A percentile compares a stretch with the other conserved stretches of the same genome.
Conservation (phyloP, 305 asterid species). For the Solanum hybrid region DNA sequence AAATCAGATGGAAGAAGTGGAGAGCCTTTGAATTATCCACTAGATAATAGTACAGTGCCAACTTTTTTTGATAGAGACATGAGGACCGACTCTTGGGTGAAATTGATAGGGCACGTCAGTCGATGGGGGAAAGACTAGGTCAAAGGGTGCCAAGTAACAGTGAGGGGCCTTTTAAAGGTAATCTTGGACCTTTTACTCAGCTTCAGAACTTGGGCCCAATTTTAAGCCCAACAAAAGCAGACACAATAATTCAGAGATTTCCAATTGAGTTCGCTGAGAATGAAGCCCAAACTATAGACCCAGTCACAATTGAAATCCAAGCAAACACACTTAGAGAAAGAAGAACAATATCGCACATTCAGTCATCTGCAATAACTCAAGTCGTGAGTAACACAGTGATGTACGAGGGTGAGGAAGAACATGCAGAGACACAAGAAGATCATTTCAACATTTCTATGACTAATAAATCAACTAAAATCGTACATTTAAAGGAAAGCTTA, state of each 20-base stretch:
- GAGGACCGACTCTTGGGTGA: not conserved
- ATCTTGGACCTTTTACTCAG: not conserved
- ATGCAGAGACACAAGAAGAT: not conserved
- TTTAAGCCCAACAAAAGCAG: no score
- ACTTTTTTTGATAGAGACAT: not conserved
- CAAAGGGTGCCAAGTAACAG: not conserved
- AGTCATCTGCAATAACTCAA: not conserved
- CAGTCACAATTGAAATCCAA: not conserved
- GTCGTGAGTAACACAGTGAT: not conserved
- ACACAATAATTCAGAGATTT: not conserved
- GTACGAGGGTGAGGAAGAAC: not conserved
- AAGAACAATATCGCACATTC: not conserved
- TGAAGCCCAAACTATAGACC: not conserved
- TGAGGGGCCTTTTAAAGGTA: not conserved
- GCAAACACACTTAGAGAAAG: not conserved
- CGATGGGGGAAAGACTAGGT: not conserved
- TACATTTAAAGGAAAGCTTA: not conserved
- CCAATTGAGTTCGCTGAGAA: not conserved
- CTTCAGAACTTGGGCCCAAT: not conserved
- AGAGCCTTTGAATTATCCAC: not conserved
- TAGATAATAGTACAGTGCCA: not conserved
- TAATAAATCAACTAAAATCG: no score
- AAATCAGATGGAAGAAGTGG: not conserved
- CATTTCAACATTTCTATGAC: not conserved
- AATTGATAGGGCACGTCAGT: not conserved